A percentile compares a stretch with the other conserved stretches of the same genome.
Conservation (phyloP, 352 stramenopile species). For the Elongisporangium senticosum region DNA sequence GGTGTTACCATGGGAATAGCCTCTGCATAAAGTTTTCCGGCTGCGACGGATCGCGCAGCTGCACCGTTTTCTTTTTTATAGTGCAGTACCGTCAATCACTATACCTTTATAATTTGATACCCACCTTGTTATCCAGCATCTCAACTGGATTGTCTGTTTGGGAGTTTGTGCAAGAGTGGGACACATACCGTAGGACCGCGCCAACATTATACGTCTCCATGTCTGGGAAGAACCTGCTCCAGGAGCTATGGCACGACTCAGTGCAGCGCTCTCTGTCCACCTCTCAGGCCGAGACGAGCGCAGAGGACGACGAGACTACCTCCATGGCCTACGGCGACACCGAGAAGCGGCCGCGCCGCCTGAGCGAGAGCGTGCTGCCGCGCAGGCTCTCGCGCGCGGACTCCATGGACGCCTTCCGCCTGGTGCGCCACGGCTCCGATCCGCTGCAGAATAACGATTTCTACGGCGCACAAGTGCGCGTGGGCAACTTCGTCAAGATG, state of each 20-base stretch:
- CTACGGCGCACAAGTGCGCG: constrained; percentile 56
- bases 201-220: not conserved
- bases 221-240: not conserved
- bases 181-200: not conserved
- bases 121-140: not conserved
- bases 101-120: not conserved
- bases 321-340: not conserved
- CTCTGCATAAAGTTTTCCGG: not conserved
- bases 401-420: constrained; percentile 28
- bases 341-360: not conserved
- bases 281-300: not conserved
- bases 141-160: not conserved
- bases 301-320: not conserved
- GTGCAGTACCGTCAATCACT: not conserved
- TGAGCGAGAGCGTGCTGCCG: not conserved
- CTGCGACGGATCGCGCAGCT: not conserved
- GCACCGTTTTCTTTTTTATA: not conserved
- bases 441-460: constrained; percentile 62
- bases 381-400: not conserved
- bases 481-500: constrained; percentile 76
- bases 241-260: not conserved
- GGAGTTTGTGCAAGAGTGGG: not conserved
- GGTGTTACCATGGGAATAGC: not conserved
- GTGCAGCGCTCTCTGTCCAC: not conserved
- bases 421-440: constrained; percentile 48